Base-by-base conservation (phyloP, 768 basidiomycete species). In the Amanita pseudoporphyria region DNA sequence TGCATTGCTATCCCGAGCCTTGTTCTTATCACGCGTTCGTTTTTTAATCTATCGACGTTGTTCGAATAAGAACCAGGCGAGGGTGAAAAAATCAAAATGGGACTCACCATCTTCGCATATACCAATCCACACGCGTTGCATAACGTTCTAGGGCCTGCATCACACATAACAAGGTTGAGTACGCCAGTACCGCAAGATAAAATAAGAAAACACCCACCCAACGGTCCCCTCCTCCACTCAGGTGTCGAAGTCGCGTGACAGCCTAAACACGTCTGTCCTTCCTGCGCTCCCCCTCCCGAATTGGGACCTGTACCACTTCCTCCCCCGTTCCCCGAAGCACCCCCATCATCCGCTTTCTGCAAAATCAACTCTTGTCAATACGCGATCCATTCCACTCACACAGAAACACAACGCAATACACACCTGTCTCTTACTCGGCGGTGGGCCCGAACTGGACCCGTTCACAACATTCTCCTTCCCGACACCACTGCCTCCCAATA, bases 51-150 rank as follows among this genome's bases (percentile, higher is more conserved):
- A 47, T 24, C 36, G 49, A 37, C 28, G 16, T 19, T 5, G 9
- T 18, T 16, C 22, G 16, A 26, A 24, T n/a, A 19, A 19, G 28
- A 31, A 33, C 52, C 44, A 51, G 13, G 26, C 7, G 10, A 16
- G 33, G 9, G 19, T 19, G 2, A 9, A 14, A 19, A 14, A 31
- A 45, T n/a, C n/a, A n/a, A n/a, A n/a, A n/a, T n/a, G n/a, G n/a
- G n/a, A 30, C 81, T 61, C 64, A 88, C 86, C 64, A 89, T 72
- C 69, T 90, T 90, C 48, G 87, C 87, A 63, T 87, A 90, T 52
- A 90, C 87, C 55, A 90, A 77, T 47, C 87, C 87, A 64, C 87
- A 90, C 9, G 87, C 87, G 62, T 90, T 90, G 63, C 87, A 90
- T 47, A 90, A 68, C 48, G 87, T 89, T 60, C 87, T 76, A 19